Conservation (phyloP, 192 early-diverging fungal genomes). For the Coemansia sp. region DNA sequence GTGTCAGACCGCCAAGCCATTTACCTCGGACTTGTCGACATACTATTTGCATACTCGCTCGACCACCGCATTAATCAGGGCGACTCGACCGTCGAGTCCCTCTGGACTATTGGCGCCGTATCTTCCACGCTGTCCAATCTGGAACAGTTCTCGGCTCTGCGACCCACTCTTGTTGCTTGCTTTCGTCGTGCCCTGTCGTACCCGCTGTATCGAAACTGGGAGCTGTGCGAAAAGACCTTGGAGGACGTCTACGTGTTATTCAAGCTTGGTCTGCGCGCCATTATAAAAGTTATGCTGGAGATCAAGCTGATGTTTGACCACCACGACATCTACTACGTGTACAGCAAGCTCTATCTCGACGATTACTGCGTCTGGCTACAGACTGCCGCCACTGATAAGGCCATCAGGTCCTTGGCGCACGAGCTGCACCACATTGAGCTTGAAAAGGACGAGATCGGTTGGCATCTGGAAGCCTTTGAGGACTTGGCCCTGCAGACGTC, state of each 20-base stretch:
- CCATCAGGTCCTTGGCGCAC: slow-evolving; percentile 75
- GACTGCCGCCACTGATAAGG: slow-evolving; percentile 68
- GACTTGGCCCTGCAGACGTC: slow-evolving; percentile 62
- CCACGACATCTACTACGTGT: slow-evolving; percentile 88
- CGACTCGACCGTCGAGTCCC: slow-evolving; percentile 85
- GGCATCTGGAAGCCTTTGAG: slow-evolving; percentile 83
- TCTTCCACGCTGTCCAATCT: slow-evolving; percentile 77
- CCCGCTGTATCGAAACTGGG: slow-evolving; percentile 83
- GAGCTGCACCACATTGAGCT: slow-evolving; percentile 76
- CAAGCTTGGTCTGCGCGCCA: slow-evolving; percentile 79
- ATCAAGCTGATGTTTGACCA: slow-evolving; percentile 79
- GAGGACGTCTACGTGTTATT: slow-evolving; percentile 84
- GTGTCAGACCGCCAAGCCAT: slow-evolving; percentile 65
- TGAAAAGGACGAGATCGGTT: slow-evolving; percentile 71
- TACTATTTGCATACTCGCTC: slow-evolving; percentile 91
- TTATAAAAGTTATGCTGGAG: slow-evolving; percentile 79
- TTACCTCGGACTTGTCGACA: slow-evolving; percentile 90
- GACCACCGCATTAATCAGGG: slow-evolving; percentile 84
- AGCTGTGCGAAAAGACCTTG: slow-evolving; percentile 70
- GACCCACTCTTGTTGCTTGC: slow-evolving; percentile 63
- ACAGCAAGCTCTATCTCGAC: slow-evolving; percentile 86
- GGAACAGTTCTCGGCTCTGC: slow-evolving; percentile 68
- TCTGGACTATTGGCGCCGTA: slow-evolving; percentile 89
- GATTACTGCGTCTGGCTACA: slow-evolving; percentile 99
- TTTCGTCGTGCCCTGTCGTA: slow-evolving; percentile 85